Conservation (phyloP, 2,329 filamentous ascomycete species). For the Colletotrichum tabaci region DNA sequence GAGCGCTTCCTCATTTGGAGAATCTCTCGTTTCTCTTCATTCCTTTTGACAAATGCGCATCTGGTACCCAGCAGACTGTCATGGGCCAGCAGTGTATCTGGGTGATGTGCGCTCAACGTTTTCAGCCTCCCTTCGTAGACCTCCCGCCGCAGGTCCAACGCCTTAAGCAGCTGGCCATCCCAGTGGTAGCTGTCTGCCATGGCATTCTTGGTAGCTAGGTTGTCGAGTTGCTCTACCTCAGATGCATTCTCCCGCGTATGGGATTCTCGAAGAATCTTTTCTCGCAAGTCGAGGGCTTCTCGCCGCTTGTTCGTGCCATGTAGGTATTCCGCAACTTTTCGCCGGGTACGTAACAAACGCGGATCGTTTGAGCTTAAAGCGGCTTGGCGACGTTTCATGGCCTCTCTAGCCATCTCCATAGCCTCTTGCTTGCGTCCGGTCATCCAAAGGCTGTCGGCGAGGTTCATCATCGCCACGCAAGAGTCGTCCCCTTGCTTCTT, state of each 20-base stretch:
- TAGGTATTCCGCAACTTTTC: slow-evolving; percentile 14
- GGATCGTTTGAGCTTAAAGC: not conserved
- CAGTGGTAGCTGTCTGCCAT: slow-evolving; percentile 15
- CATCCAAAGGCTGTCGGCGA: slow-evolving; percentile 11
- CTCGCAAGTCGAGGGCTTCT: not conserved
- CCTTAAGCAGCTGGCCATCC: slow-evolving; percentile 1
- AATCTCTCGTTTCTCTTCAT: not conserved
- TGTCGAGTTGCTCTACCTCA: not conserved
- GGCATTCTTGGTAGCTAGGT: not conserved
- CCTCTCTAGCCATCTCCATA: not conserved
- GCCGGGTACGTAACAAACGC: not conserved
- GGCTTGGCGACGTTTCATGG: not conserved
- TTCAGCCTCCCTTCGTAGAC: not conserved
- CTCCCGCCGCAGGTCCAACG: not conserved
- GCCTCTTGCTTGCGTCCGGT: not conserved
- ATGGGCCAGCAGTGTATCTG: not conserved
- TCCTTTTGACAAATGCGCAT: not conserved
- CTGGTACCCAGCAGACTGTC: not conserved
- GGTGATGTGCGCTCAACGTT: not conserved
- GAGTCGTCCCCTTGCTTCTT: too few species aligned
- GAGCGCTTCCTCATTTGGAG: not conserved
- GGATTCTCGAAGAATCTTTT: not conserved
- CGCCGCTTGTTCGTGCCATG: not conserved
- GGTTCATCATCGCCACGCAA: slow-evolving; percentile 2
- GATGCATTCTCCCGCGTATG: too few species aligned